A percentile compares a stretch with the other conserved stretches of the same genome.
Evolutionary conservation across 1,284 basidiomycete genomes (phyloP).

Genomic region (Cystobasidium sp.): DNA sequence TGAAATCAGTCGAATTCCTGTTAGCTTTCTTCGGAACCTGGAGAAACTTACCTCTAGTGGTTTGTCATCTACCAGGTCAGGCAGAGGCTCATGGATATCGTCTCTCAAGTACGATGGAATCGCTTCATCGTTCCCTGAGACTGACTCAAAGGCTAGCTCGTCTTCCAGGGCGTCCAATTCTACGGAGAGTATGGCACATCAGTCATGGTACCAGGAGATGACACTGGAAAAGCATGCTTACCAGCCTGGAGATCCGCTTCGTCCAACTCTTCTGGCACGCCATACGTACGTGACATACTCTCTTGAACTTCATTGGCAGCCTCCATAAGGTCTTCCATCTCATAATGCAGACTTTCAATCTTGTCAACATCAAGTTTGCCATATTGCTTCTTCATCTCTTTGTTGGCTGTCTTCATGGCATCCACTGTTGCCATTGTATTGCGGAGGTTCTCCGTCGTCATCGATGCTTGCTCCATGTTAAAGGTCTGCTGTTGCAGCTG

Average conservation of each 20-base stretch:
- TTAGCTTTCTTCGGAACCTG: not conserved
- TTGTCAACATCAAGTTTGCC: conserved; percentile 97
- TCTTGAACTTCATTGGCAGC: conserved; percentile 98
- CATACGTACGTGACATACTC: conserved; percentile 87
- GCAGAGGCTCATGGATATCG: conserved; percentile 69
- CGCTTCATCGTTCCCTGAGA: conserved; percentile 74
- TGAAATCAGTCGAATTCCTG: not conserved
- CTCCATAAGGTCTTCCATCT: conserved; percentile 97
- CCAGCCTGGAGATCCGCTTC: conserved; percentile 94
- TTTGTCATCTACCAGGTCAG: conserved; percentile 78
- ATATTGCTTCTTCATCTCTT: conserved; percentile 95
- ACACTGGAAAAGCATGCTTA: not conserved
- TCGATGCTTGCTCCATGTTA: conserved; percentile 97
- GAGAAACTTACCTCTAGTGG: conserved; percentile 19
- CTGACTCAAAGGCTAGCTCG: conserved; percentile 60
- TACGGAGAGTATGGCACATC: conserved; percentile 55
- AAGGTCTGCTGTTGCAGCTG: conserved; percentile 94
- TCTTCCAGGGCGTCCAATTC: conserved; percentile 86
- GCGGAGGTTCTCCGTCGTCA: conserved; percentile 94
- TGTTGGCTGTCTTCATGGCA: conserved; percentile 97
- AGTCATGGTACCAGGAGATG: not conserved
- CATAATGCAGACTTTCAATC: conserved; percentile 95
- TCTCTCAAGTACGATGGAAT: conserved; percentile 82
- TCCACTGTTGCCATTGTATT: conserved; percentile 99
- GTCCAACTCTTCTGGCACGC: conserved; percentile 96